Conservation (phyloP, 129 eudicot genomes). For the Flaveria linearis region DNA sequence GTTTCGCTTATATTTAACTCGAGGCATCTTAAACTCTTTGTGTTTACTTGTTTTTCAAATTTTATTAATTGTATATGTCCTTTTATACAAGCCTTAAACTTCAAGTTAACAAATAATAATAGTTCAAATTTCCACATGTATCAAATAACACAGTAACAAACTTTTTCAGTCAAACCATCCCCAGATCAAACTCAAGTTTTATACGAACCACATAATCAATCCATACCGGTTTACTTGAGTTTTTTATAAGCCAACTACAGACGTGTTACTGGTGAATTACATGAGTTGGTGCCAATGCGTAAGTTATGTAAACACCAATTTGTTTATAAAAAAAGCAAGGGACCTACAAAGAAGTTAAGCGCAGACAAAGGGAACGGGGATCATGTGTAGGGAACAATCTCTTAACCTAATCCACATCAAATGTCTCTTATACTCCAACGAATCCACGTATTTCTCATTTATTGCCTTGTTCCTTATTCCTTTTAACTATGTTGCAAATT, state of each 20-base stretch:
- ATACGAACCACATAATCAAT: not conserved
- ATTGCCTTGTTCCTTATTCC: not conserved
- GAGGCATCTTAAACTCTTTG: no score
- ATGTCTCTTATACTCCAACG: slow-evolving; percentile 32
- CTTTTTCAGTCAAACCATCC: not conserved
- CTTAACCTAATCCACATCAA: slow-evolving; percentile 39
- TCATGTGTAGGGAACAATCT: slow-evolving; percentile 46
- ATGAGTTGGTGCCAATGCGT: not conserved
- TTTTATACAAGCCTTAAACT: no score
- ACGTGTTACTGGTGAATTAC: not conserved
- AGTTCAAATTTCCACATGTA: no score
- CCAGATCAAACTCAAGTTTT: not conserved
- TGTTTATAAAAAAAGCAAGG: not conserved
- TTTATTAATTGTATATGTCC: no score
- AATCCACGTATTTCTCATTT: slow-evolving; percentile 22
- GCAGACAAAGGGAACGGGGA: slow-evolving; percentile 38
- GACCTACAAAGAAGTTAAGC: slow-evolving; percentile 33
- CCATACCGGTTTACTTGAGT: no score
- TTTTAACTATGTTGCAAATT: not conserved
- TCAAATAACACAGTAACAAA: not conserved
- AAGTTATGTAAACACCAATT: not conserved
- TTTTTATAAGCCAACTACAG: not conserved
- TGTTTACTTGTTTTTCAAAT: no score
- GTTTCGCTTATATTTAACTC: no score
- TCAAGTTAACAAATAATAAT: no score